Conservation (phyloP, 768 basidiomycete genomes). For the Leccinellum luteum region DNA sequence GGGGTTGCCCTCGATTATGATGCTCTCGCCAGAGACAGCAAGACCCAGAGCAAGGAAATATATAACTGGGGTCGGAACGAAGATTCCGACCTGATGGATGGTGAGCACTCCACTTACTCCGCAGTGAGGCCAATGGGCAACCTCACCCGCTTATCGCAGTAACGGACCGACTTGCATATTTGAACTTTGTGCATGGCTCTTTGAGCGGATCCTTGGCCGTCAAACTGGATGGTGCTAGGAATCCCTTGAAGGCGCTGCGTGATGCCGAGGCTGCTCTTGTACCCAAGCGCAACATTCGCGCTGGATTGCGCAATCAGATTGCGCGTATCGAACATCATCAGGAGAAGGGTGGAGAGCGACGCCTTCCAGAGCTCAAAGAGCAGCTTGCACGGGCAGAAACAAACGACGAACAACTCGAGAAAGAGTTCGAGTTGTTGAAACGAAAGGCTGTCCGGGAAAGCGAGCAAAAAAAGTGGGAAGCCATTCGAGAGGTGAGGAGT, state of each 20-base stretch:
- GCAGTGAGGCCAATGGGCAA: neutral
- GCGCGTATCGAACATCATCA: constrained; percentile 63
- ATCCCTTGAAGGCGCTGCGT: constrained; percentile 67
- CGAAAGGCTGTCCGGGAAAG: constrained; percentile 75
- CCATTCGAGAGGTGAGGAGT: constrained; percentile 64
- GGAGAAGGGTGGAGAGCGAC: constrained; percentile 62
- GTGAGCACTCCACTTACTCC: constrained; percentile 33
- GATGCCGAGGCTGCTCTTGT: constrained; percentile 61
- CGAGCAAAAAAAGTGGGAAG: constrained; percentile 77
- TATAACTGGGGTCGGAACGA: constrained; percentile 83
- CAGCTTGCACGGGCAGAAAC: constrained; percentile 64
- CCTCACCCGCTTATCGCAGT: constrained; percentile 42
- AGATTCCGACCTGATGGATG: constrained; percentile 71
- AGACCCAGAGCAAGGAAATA: constrained; percentile 78
- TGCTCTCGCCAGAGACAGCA: constrained; percentile 58
- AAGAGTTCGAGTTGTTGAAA: constrained; percentile 67
- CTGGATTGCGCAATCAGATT: constrained; percentile 58
- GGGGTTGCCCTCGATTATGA: constrained; percentile 76
- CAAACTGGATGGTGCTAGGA: constrained; percentile 63
- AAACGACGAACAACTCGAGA: constrained; percentile 66
- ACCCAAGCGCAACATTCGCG: constrained; percentile 63
- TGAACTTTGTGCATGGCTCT: constrained; percentile 75
- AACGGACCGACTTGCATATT: constrained; percentile 76
- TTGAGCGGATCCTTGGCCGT: constrained; percentile 58
- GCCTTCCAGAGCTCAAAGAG: constrained; percentile 65